A percentile compares a stretch with the other conserved stretches of the same genome.
Conservation (phyloP, 768 basidiomycete species). For the Suillus paluster region DNA sequence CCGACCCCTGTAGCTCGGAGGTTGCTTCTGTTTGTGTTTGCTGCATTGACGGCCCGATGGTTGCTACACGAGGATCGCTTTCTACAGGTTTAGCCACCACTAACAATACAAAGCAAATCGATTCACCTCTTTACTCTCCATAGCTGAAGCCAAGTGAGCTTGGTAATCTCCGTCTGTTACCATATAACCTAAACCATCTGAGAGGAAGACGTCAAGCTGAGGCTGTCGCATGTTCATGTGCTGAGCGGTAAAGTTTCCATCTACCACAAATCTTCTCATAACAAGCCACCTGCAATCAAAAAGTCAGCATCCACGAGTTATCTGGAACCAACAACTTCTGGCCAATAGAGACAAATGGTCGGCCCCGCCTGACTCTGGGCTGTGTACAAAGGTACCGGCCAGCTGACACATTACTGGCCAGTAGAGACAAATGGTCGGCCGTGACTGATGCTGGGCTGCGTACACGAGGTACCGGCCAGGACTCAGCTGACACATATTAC, state of each 20-base stretch:
- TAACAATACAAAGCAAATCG: background rate
- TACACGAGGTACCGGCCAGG: too few relatives aligned
- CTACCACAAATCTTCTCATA: background rate
- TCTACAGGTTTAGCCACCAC: background rate
- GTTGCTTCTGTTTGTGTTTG: constrained; percentile 17
- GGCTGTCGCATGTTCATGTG: constrained; percentile 26
- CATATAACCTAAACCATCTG: constrained; percentile 33
- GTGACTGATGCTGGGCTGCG: too few relatives aligned
- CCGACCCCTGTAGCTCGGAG: constrained; percentile 32
- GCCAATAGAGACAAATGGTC: too few relatives aligned
- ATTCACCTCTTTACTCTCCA: constrained; percentile 11
- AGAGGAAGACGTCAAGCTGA: constrained; percentile 27
- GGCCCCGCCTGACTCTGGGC: too few relatives aligned
- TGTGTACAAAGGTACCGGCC: too few relatives aligned
- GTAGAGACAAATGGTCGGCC: too few relatives aligned
- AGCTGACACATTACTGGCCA: too few relatives aligned
- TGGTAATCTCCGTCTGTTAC: constrained; percentile 22
- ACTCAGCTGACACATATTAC: too few relatives aligned
- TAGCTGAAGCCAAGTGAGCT: constrained; percentile 19
- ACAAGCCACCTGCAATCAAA: background rate
- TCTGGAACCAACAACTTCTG: too few relatives aligned
- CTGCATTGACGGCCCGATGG: constrained; percentile 22
- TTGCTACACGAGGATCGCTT: constrained; percentile 19
- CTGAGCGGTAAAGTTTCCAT: constrained; percentile 18
- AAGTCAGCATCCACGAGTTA: background rate